A percentile compares a stretch with the other conserved stretches of the same genome.
phyloP scores from a whole-genome alignment of 148 eudicot genomes.

The Cornus kousa region DNA sequence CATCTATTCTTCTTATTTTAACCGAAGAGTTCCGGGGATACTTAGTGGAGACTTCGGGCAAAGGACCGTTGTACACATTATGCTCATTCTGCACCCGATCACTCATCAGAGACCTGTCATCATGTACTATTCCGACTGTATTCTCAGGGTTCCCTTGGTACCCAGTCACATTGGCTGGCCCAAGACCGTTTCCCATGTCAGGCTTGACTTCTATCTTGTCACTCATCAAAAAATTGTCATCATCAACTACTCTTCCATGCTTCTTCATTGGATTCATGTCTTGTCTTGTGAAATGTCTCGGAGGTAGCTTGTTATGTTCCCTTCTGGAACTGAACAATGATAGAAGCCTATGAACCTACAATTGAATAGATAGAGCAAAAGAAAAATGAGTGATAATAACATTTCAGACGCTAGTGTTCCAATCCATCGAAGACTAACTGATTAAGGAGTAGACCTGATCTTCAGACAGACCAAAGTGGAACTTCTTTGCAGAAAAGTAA shows the following conservation, averaged over 20 bases:
- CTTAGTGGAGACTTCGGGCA: conserved; percentile 13
- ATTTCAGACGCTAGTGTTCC: conserved; percentile 7
- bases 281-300: neutral
- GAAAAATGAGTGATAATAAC: neutral
- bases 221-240: neutral
- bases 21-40: neutral
- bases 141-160: conserved; percentile 1
- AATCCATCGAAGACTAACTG: neutral
- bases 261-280: neutral
- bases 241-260: conserved; percentile 11
- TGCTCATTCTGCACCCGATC: neutral
- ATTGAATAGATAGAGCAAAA: conserved; percentile 1
- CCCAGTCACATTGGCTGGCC: neutral
- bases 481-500: conserved; percentile 27
- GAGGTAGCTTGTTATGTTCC: conserved; percentile 21
- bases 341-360: conserved; percentile 47
- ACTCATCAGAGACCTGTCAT: conserved; percentile 2
- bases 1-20: neutral
- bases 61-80: neutral
- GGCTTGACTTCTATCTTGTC: conserved; percentile 3
- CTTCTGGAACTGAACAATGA: conserved; percentile 39
- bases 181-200: conserved; percentile 5
- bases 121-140: conserved; percentile 3
- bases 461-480: conserved; percentile 38
- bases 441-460: conserved; percentile 29